Evolutionary conservation across 169 alveolate species (phyloP).

Genomic region (Eimeria falciformis): DNA sequence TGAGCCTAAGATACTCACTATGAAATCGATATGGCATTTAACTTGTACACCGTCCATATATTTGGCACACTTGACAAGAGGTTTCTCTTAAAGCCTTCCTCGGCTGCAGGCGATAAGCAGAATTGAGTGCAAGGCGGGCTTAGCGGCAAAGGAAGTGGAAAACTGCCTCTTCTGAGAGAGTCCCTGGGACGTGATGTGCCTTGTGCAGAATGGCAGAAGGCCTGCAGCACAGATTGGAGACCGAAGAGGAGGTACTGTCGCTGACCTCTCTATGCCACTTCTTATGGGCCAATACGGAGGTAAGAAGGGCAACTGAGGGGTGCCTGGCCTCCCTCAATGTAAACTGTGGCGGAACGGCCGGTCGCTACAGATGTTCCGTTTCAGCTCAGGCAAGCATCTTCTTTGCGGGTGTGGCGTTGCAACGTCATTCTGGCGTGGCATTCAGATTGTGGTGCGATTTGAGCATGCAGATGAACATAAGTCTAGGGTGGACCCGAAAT

Average conservation of each 20-base stretch:
- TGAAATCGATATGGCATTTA: too few relatives aligned
- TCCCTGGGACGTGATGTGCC: too few relatives aligned
- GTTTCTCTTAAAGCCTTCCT: background rate
- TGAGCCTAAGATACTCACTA: background rate
- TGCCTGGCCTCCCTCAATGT: background rate
- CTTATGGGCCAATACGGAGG: slow-evolving; percentile 76
- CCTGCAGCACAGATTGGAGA: slow-evolving; percentile 65
- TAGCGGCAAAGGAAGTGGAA: too few relatives aligned
- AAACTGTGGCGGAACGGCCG: too few relatives aligned
- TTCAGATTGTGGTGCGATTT: background rate
- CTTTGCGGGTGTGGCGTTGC: too few relatives aligned
- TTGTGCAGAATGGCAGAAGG: slow-evolving; percentile 61
- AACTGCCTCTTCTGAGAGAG: too few relatives aligned
- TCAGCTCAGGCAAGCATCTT: too few relatives aligned
- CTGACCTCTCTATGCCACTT: slow-evolving; percentile 65
- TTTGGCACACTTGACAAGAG: too few relatives aligned
- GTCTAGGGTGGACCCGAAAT: slow-evolving; percentile 64
- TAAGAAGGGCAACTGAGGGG: background rate
- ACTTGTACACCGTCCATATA: too few relatives aligned
- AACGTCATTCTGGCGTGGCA: too few relatives aligned
- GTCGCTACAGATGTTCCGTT: too few relatives aligned
- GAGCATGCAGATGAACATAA: slow-evolving; percentile 60
- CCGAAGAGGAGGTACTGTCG: slow-evolving; percentile 56
- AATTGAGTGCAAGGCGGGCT: too few relatives aligned
- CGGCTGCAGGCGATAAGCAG: background rate